These are phyloP conservation scores for Cryphonectria parasitica DNA, from an alignment of 2,329 filamentous ascomycete species.

Conservation along the genomic window DNA sequence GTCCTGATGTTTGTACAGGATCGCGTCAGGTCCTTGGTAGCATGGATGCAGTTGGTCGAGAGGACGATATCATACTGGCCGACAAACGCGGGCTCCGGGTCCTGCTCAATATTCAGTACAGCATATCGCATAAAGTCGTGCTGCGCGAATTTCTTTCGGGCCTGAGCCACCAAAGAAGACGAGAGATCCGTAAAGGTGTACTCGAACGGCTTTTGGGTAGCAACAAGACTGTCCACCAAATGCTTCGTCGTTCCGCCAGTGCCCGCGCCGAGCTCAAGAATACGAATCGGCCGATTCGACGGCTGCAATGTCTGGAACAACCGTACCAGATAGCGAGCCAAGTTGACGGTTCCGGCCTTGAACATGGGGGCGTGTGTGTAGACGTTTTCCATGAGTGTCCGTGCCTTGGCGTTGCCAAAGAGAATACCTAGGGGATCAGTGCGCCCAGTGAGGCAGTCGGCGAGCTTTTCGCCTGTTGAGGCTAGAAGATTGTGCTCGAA, in stretches of 20 bases:
- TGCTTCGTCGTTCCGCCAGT: constrained; percentile 47
- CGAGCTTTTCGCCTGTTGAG: constrained; percentile 40
- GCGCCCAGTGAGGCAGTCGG: constrained; percentile 43
- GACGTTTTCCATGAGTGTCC: constrained; percentile 40
- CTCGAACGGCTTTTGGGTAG: constrained; percentile 19
- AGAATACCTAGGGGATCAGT: constrained; percentile 44
- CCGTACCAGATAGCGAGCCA: constrained; percentile 31
- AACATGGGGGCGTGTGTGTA: constrained; percentile 41
- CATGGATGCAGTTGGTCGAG: constrained; percentile 44
- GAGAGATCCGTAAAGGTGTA: constrained; percentile 52
- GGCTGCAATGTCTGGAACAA: not conserved
- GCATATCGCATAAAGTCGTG: constrained; percentile 34
- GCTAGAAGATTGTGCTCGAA: constrained; percentile 39
- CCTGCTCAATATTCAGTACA: constrained; percentile 38
- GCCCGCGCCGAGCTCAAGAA: constrained; percentile 50
- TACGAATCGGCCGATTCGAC: constrained; percentile 33
- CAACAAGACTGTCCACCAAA: constrained; percentile 36
- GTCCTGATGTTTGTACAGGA: constrained; percentile 35
- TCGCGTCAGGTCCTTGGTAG: constrained; percentile 35
- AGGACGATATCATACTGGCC: constrained; percentile 39
- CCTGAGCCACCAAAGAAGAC: constrained; percentile 36
- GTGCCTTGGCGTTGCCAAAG: constrained; percentile 39
- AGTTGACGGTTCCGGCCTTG: constrained; percentile 31
- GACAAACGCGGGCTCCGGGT: constrained; percentile 25
- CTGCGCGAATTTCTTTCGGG: constrained; percentile 34